phyloP scores from a whole-genome alignment of 192 early-diverging fungal genomes.

The Chytriomyces confervae region DNA sequence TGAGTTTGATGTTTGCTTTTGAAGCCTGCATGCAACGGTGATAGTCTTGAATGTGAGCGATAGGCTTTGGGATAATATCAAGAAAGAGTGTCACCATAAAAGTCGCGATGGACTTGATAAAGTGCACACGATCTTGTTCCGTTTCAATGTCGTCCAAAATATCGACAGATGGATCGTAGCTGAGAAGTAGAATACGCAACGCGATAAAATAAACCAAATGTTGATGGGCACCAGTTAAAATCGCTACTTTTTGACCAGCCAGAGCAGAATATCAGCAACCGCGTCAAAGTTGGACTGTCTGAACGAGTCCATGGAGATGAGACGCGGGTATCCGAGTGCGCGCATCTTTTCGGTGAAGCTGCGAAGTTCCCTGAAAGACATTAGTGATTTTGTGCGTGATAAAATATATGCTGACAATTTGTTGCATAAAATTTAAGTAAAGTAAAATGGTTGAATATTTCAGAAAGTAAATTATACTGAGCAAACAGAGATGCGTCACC shows the following conservation, averaged over 20 bases:
- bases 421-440: no score
- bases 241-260: slow-evolving; percentile 58
- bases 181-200: slow-evolving; percentile 13
- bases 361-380: slow-evolving; percentile 45
- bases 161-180: slow-evolving; percentile 57
- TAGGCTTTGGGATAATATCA: neutral
- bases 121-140: slow-evolving; percentile 57
- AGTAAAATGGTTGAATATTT: no score
- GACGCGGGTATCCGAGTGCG: slow-evolving; percentile 52
- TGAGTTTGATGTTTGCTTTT: slow-evolving; percentile 59
- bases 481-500: no score
- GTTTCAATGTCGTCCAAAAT: slow-evolving; percentile 51
- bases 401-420: no score
- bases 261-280: slow-evolving; percentile 54
- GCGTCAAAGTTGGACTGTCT: slow-evolving; percentile 58
- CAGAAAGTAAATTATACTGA: no score
- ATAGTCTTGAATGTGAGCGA: neutral
- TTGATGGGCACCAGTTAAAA: neutral
- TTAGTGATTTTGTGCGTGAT: neutral
- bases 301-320: slow-evolving; percentile 62
- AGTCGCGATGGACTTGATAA: slow-evolving; percentile 55
- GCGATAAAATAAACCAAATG: neutral
- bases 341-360: slow-evolving; percentile 58
- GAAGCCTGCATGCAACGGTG: slow-evolving; percentile 36
- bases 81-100: slow-evolving; percentile 41